These are phyloP conservation scores for Diaporthe batatas DNA, from an alignment of 2,329 filamentous ascomycete species.

Conservation along the genomic window DNA sequence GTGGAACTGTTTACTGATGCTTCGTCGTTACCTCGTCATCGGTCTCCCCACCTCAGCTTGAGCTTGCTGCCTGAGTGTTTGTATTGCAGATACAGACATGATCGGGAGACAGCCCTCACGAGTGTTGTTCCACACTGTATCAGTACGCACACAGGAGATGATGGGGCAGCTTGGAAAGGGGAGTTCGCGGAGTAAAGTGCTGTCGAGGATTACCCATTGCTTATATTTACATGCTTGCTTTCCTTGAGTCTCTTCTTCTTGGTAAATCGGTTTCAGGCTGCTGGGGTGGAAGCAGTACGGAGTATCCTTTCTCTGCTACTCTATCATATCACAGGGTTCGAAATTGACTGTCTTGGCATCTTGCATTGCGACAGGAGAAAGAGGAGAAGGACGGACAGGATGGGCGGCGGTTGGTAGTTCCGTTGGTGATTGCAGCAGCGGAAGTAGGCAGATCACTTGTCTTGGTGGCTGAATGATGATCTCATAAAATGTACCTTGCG, in stretches of 20 bases:
- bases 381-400: slow-evolving; percentile 8
- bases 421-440: slow-evolving; percentile 33
- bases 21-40: not conserved
- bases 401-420: slow-evolving; percentile 17
- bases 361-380: slow-evolving; percentile 30
- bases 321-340: slow-evolving; percentile 11
- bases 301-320: slow-evolving; percentile 8
- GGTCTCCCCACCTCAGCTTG: not conserved
- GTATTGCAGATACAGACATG: slow-evolving; percentile 5
- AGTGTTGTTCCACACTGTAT: not conserved
- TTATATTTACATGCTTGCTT: slow-evolving; percentile 25
- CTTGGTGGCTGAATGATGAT: slow-evolving; percentile 36
- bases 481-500: slow-evolving; percentile 21
- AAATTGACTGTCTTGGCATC: slow-evolving; percentile 26
- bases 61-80: slow-evolving; percentile 27
- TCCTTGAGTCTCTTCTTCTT: slow-evolving; percentile 29
- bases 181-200: slow-evolving; percentile 30
- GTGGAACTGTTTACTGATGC: not conserved
- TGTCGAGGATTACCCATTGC: slow-evolving; percentile 32
- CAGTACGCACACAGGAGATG: slow-evolving; percentile 24
- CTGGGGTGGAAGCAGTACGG: slow-evolving; percentile 22
- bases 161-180: slow-evolving; percentile 18
- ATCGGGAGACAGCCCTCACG: not conserved
- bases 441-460: slow-evolving; percentile 21
- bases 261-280: slow-evolving; percentile 4